Percentiles rank a stretch among this genome's conserved stretches.
phyloP scores from a whole-genome alignment of 2,329 filamentous ascomycete species.

The Trichophyton simii region DNA sequence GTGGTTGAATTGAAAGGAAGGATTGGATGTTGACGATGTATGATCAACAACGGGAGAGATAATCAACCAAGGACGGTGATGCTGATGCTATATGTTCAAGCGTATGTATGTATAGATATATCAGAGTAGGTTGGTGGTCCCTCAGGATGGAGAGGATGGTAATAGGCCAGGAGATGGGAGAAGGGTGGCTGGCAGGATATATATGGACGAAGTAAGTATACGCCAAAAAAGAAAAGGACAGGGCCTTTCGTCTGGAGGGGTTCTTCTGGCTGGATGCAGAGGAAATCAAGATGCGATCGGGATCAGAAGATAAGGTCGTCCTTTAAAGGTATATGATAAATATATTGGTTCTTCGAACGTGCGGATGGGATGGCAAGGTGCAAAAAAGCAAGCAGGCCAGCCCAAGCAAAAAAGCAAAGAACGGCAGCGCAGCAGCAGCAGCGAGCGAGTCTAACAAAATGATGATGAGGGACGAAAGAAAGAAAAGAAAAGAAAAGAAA shows the following conservation, averaged over 20 bases:
- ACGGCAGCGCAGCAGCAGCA: no score
- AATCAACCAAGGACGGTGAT: background rate
- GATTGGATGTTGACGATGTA: background rate
- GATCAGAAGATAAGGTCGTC: background rate
- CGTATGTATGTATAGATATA: background rate
- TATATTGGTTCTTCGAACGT: slow-evolving; percentile 2
- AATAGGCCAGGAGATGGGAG: background rate
- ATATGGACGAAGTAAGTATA: background rate
- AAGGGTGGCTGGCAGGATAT: background rate
- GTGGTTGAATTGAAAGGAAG: background rate
- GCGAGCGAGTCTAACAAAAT: no score
- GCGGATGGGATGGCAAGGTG: background rate
- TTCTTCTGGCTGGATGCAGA: background rate
- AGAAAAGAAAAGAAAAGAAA: background rate
- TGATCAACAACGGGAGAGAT: background rate
- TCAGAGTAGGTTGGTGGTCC: no score
- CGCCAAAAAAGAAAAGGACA: background rate
- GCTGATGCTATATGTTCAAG: background rate
- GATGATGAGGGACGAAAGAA: background rate
- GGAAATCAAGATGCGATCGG: background rate
- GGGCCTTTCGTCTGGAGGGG: background rate
- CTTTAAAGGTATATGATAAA: background rate
- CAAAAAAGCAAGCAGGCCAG: background rate
- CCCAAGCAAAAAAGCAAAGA: background rate
- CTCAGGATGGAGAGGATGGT: background rate